Conservation (phyloP, 2,329 filamentous ascomycete species). For the Phialophora expanda region DNA sequence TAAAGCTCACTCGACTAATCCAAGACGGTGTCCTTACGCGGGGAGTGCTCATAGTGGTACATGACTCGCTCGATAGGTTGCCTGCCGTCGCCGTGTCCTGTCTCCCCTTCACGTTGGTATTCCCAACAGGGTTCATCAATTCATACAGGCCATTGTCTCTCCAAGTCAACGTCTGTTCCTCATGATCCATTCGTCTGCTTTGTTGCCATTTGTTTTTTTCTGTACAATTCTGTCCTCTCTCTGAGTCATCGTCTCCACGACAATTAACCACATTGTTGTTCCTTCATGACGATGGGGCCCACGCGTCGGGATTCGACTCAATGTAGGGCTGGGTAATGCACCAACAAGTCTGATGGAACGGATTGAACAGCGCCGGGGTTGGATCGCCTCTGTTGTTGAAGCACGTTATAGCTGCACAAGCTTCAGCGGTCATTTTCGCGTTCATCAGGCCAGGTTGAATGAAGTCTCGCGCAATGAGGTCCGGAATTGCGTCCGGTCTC, state of each 20-base stretch:
- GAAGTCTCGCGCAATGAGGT: conserved; percentile 24
- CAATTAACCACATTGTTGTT: neutral
- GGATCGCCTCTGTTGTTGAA: conserved; percentile 30
- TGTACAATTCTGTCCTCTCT: neutral
- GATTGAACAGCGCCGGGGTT: conserved; percentile 36
- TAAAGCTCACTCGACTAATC: neutral
- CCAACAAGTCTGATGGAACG: conserved; percentile 36
- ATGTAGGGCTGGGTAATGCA: conserved; percentile 31
- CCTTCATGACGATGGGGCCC: conserved; percentile 18
- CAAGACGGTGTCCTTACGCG: neutral
- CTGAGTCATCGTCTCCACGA: neutral
- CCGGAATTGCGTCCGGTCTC: conserved; percentile 17
- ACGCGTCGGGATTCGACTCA: conserved; percentile 30
- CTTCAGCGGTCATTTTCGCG: conserved; percentile 35
- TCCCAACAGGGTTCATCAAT: neutral
- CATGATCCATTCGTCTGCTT: neutral
- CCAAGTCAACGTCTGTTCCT: neutral
- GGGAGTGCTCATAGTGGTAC: neutral
- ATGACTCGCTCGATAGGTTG: neutral
- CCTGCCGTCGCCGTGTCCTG: neutral
- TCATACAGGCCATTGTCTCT: neutral
- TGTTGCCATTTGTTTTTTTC: neutral
- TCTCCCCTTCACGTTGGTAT: neutral
- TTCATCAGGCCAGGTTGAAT: conserved; percentile 28
- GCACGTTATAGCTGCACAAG: conserved; percentile 37